Evolutionary conservation across 73 alveolate species (phyloP), one percentile per base, ranked within the genome.

Genomic region (Paramecium octaurelia): DNA sequence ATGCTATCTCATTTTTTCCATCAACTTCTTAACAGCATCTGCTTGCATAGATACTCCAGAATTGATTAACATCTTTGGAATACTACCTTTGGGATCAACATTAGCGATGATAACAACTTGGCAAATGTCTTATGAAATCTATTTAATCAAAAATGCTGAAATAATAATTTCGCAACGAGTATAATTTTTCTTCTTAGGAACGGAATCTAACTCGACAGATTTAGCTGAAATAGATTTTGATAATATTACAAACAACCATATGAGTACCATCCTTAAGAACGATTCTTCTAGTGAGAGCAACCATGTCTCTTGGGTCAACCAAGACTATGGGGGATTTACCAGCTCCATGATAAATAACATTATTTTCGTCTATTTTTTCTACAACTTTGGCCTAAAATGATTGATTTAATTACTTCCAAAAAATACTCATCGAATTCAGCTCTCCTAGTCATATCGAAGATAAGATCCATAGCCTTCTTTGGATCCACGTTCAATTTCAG

Each of bases 1-100:
- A n/a, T n/a, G 1, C 8, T 6, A 54, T 54, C 69, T 54, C 69
- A 54, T 54, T 18, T 54, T 54, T 54, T 54, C 69, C 69, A 54
- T 54, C 35, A 54, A 54, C 21, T 54, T 54, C 18, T 54, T 54
- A 5, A 54, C 34, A 18, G 31, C 69, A 54, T 18, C 35, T 7
- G 69, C 69, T 18, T 54, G 34, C 69, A 54, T 54, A 18, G 69
- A 54, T 54, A 54, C 84, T 31, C 84, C 84, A 31, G 40, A 68
- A 68, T 75, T 75, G 6, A 75, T 18, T 40, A 75, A 34, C 35
- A 40, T 40, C 48, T 75, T 75, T 31, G 88, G 88, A 10, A 75
- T 75, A 20, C 60, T 75, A 12, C 88, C 88, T 36, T 75, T 75
- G 2, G 88, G 88, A 75, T 75, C 88, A 21, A 75, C 59, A 75